These are phyloP conservation scores for Candida tibetensis DNA, from an alignment of 805 yeast genomes.

Conservation along the genomic window DNA sequence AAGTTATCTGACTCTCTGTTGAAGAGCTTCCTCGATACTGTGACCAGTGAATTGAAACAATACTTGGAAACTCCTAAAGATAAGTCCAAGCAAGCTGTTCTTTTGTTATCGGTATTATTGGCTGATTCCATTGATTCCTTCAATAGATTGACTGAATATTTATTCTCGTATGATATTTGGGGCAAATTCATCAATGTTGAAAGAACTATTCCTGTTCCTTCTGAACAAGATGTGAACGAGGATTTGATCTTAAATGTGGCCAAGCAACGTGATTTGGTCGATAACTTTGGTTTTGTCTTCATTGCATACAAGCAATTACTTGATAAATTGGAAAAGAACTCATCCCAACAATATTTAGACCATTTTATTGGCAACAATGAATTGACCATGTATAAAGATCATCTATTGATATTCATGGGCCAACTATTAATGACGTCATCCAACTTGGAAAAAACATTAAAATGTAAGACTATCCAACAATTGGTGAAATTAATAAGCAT, in stretches of 20 bases:
- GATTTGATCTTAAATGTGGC: constrained; percentile 44
- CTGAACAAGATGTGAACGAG: constrained; percentile 11
- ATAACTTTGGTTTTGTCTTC: constrained; percentile 59
- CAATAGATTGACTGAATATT: constrained; percentile 41
- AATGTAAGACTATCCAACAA: constrained; percentile 64
- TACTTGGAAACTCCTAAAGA: constrained; percentile 49
- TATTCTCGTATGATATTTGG: constrained; percentile 40
- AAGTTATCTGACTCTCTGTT: constrained; percentile 30
- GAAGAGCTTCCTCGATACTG: constrained; percentile 37
- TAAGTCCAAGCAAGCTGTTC: constrained; percentile 61
- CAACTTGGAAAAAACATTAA: constrained; percentile 62
- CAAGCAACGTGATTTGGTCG: constrained; percentile 57
- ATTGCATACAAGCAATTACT: constrained; percentile 36
- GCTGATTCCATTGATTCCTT: constrained; percentile 45
- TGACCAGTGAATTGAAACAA: constrained; percentile 48
- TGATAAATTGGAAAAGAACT: constrained; percentile 23
- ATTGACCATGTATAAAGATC: constrained; percentile 56
- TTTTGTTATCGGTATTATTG: constrained; percentile 56
- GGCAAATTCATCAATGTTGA: constrained; percentile 35
- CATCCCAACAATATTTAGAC: constrained; percentile 11
- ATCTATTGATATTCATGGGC: constrained; percentile 63
- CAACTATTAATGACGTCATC: constrained; percentile 68
- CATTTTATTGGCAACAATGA: constrained; percentile 26
- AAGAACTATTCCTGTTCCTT: constrained; percentile 1
- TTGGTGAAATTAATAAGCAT: constrained; percentile 56